These are phyloP conservation scores for Funneliformis caledonium DNA, from an alignment of 371 early-diverging fungal genomes.

Conservation along the genomic window DNA sequence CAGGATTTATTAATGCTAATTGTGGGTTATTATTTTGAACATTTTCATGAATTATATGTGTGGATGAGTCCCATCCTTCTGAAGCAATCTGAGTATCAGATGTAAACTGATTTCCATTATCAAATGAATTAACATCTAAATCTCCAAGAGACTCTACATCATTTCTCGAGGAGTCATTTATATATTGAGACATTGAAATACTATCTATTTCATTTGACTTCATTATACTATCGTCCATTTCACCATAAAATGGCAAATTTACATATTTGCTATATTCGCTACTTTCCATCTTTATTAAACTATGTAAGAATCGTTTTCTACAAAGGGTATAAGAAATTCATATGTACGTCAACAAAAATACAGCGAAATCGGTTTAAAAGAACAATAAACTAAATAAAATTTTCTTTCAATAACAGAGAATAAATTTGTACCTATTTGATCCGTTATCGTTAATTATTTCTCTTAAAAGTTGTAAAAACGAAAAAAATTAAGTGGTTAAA, in stretches of 20 bases:
- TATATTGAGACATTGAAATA: constrained; percentile 27
- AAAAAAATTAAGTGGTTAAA: too few species aligned
- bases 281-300: constrained; percentile 24
- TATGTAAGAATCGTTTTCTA: too few species aligned
- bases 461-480: too few species aligned
- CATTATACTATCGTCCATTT: constrained; percentile 18
- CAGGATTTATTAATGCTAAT: constrained; percentile 27
- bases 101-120: background rate
- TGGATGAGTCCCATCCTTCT: constrained; percentile 7
- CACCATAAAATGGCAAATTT: constrained; percentile 27
- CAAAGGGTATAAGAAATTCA: too few species aligned
- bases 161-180: constrained; percentile 20
- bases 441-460: too few species aligned
- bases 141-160: constrained; percentile 7
- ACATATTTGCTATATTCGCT: constrained; percentile 29
- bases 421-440: too few species aligned
- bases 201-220: constrained; percentile 10
- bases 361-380: too few species aligned
- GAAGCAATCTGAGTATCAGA: constrained; percentile 13
- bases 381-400: too few species aligned
- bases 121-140: constrained; percentile 3
- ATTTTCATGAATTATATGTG: constrained; percentile 11
- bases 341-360: too few species aligned
- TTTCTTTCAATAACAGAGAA: too few species aligned
- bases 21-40: constrained; percentile 19